Base-by-base conservation (phyloP, 352 stramenopile species). In the Phytophthora kernoviae region DNA sequence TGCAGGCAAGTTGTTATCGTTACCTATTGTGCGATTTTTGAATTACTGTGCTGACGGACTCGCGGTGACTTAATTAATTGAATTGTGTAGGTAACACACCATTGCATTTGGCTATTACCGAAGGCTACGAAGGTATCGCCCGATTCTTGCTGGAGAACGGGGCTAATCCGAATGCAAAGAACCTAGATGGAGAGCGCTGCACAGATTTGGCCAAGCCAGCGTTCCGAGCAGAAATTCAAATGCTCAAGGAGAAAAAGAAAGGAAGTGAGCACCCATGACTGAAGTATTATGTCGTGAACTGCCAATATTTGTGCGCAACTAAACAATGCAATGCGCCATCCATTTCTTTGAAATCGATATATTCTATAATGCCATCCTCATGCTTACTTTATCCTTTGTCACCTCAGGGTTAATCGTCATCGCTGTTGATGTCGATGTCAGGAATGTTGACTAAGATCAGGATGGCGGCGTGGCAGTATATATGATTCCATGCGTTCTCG, bases 401-500 rank as follows among this genome's bases (percentile, higher is more conserved):
- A n/a, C n/a, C n/a, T n/a, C n/a, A n/a, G n/a, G 12, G n/a, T 24
- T 62, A 66, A 12, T 71, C 61, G 21, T 79, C 68, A n/a, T 78
- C 53, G 54, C 80, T 42, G 42, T 55, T 71, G 26, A 86, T 68
- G 41, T 87, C 68, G 32, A 84, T 46, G 50, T 84, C 81, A 5
- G 78, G 75, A 18, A 84, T 86, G 44, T 84, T 90, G 26, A 86
- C 68, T n/a, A 88, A 63, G 27, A 88, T 88, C 33, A 87, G 60
- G 36, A 87, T 81, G 6, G 76, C 36, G 4, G 75, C 77, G 57
- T 88, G 81, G 49, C 72, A 82, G 58, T 86, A 88, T 20, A 90
- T 87, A 24, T 64, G 66, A 8, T 68, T 76, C 76, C 78, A 90
- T 5, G 78, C 74, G 3, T 40, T 49, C 51, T 90, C 81, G 22